These are phyloP conservation scores for Oryza coarctata DNA, from an alignment of 176 grass and related monocot genomes.

Conservation along the genomic window DNA sequence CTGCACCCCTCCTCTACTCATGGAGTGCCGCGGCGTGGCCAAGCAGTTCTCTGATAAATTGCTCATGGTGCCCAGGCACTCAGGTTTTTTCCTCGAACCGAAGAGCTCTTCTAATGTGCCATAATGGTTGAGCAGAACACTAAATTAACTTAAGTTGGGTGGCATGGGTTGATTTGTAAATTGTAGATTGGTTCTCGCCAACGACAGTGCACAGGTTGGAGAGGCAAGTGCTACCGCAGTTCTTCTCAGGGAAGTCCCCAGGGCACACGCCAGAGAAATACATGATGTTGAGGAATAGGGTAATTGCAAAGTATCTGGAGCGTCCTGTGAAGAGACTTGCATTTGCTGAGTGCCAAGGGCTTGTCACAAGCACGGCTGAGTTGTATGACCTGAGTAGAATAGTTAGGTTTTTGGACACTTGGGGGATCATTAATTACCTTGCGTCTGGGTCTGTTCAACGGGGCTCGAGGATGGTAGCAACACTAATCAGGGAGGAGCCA, in stretches of 20 bases:
- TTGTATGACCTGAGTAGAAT: constrained; percentile 92
- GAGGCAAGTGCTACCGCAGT: constrained; percentile 85
- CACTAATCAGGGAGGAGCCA: constrained; percentile 74
- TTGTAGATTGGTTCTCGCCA: constrained; percentile 82
- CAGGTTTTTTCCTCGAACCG: constrained; percentile 44
- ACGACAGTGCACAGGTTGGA: constrained; percentile 74
- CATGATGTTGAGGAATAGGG: constrained; percentile 78
- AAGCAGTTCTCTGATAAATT: constrained; percentile 52
- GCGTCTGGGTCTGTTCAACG: constrained; percentile 71
- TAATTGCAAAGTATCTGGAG: constrained; percentile 83
- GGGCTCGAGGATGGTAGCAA: constrained; percentile 67
- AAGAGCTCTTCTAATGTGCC: not conserved
- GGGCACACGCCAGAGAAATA: constrained; percentile 81
- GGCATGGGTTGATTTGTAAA: not conserved
- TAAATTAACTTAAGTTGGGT: not conserved
- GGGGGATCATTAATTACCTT: constrained; percentile 98
- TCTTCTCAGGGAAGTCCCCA: constrained; percentile 77
- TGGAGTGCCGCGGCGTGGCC: constrained; percentile 77
- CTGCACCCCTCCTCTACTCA: constrained; percentile 69
- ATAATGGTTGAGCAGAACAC: not conserved
- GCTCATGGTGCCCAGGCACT: constrained; percentile 67
- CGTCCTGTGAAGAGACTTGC: constrained; percentile 63
- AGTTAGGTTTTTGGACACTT: constrained; percentile 84
- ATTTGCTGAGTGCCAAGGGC: constrained; percentile 77
- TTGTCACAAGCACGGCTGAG: constrained; percentile 70